Base-by-base conservation (phyloP, 1,284 basidiomycete species). In the Cryptococcus deneoformans region DNA sequence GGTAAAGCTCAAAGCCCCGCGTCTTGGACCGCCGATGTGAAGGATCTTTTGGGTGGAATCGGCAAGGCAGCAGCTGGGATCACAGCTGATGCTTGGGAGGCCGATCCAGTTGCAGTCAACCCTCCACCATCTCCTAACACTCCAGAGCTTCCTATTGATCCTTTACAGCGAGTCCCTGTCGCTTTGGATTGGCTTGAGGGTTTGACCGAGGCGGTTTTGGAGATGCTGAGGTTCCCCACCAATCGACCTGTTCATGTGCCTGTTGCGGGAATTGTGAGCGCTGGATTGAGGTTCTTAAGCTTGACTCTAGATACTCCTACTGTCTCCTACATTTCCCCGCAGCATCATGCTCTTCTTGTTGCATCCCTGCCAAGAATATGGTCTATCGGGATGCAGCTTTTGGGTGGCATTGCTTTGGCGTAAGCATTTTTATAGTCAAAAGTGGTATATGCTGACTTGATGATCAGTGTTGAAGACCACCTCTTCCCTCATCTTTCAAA, bases 241-340 rank as follows among this genome's bases (percentile, higher is more conserved):
- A 77, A 81, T 45, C 84, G 90, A 14, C 84, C 89, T 7, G 86
- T 94, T 1, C 82, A 84, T 46, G 70, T 94, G 2, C 89, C 92
- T 0, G 69, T 90, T 11, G 20, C 20, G 20, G 29, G 70, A 50
- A 59, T 81, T 10, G 69, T 79, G 7, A 59, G 69, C 0, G 61
- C 79, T 4, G 71, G 72, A 4, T 59, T 78, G 6, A 67, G 72
- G 46, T 73, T 78, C 37, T 68, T 92, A 36, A 80, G 82, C 40
- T 83, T 86, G 53, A 82, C 82, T 1, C 69, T 69, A n/a, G 83
- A 86, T 39, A 84, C 84, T 11, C 78, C 82, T 60, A 20, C 20
- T 20, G 20, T 20, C 20, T 20, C 20, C 20, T 20, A 20, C 20
- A 20, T 20, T 55, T 63, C 67, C 2, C 73, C 73, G 4, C 20